Evolutionary conservation across 805 yeast genomes (phyloP).

Genomic region (Hanseniaspora valbyensis): DNA sequence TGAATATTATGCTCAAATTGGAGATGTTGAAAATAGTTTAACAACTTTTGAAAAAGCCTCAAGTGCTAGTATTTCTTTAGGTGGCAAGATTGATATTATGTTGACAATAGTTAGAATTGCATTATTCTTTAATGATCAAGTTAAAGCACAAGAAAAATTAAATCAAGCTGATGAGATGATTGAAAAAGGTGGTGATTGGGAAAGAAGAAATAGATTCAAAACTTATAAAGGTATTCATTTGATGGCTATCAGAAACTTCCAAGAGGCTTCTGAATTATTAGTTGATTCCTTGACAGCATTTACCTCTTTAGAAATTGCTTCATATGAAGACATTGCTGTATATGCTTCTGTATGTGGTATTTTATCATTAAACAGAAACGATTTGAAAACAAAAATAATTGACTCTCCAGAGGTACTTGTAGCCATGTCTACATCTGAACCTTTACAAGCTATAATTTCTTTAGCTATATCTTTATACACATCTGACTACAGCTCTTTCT

Average conservation of each 20-base stretch:
- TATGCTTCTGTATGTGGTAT: conserved; percentile 86
- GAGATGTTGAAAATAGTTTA: conserved; percentile 65
- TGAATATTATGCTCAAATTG: conserved; percentile 74
- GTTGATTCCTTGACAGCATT: conserved; percentile 91
- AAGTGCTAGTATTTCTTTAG: conserved; percentile 73
- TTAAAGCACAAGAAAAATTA: conserved; percentile 56
- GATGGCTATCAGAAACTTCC: conserved; percentile 75
- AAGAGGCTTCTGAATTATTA: conserved; percentile 71
- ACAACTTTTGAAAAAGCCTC: conserved; percentile 59
- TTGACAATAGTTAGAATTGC: conserved; percentile 78
- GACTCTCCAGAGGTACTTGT: conserved; percentile 91
- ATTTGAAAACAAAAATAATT: conserved; percentile 69
- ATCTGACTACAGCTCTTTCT: conserved; percentile 72
- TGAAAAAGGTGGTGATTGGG: conserved; percentile 99
- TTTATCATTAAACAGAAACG: conserved; percentile 68
- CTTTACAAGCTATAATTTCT: conserved; percentile 68
- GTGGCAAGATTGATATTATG: conserved; percentile 77
- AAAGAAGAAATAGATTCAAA: conserved; percentile 87
- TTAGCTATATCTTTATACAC: conserved; percentile 79
- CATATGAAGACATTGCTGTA: conserved; percentile 81
- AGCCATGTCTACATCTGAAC: conserved; percentile 56
- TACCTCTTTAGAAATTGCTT: conserved; percentile 80
- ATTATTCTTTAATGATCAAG: conserved; percentile 74
- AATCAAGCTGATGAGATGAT: conserved; percentile 64
- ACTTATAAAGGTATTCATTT: conserved; percentile 78